Evolutionary conservation across 1,139 yeast species (phyloP).

Genomic region (Blastobotrys apis): DNA sequence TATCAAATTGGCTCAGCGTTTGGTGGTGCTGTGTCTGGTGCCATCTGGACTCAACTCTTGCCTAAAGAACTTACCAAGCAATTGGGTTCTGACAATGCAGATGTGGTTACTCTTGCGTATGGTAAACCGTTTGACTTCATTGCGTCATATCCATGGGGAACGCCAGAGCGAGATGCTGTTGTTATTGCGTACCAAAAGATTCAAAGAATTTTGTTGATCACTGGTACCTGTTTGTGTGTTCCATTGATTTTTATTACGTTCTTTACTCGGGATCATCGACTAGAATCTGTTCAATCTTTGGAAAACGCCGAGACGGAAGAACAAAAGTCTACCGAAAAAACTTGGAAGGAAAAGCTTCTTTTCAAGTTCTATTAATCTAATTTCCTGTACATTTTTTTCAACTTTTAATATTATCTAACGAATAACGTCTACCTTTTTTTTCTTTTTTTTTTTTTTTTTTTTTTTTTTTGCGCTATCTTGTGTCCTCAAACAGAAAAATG

Average conservation of each 20-base stretch:
- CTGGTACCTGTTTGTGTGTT: constrained; percentile 54
- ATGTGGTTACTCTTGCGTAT: constrained; percentile 49
- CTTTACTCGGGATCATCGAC: constrained; percentile 52
- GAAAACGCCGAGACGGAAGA: constrained; percentile 38
- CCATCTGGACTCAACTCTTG: constrained; percentile 45
- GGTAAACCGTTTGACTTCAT: constrained; percentile 49
- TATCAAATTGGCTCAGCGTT: constrained; percentile 44
- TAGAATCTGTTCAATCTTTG: constrained; percentile 35
- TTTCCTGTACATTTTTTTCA: not conserved
- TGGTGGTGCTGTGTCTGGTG: constrained; percentile 46
- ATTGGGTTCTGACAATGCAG: constrained; percentile 28
- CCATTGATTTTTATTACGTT: constrained; percentile 48
- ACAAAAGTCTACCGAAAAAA: constrained; percentile 1
- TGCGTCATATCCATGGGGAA: constrained; percentile 50
- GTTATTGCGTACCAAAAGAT: constrained; percentile 56
- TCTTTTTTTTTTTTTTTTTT: no score
- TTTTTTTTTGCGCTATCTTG: no score
- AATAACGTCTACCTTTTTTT: not conserved
- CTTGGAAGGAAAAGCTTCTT: constrained; percentile 12
- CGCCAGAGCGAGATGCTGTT: constrained; percentile 53
- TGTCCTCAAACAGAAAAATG: no score
- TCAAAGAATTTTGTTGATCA: constrained; percentile 54
- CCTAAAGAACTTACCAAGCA: constrained; percentile 33
- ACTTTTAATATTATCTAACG: not conserved
- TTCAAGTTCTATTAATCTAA: not conserved